Evolutionary conservation across 768 basidiomycete genomes (phyloP).

Genomic region (Infundibulicybe gibba): DNA sequence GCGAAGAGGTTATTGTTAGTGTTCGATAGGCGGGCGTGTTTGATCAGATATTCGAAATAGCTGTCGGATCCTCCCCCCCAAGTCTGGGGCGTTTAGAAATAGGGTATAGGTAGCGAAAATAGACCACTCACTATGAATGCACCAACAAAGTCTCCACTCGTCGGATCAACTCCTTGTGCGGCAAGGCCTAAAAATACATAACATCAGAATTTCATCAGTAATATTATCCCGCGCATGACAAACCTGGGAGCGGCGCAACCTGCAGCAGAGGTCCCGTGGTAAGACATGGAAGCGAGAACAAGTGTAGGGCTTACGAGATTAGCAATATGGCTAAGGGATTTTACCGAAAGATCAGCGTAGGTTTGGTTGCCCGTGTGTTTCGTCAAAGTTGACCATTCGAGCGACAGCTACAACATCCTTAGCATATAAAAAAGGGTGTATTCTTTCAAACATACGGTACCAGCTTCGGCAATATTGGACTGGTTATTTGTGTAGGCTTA

Average conservation of each 20-base stretch:
- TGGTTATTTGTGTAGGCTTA: constrained; percentile 10
- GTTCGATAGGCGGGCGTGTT: constrained; percentile 65
- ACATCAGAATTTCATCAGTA: neutral
- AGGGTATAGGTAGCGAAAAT: neutral
- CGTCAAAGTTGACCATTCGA: constrained; percentile 57
- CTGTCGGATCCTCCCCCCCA: constrained; percentile 79
- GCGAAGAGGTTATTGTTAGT: constrained; percentile 59
- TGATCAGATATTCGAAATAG: constrained; percentile 78
- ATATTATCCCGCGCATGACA: neutral
- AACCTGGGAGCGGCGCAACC: constrained; percentile 38
- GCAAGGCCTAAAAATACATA: constrained; percentile 41
- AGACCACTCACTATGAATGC: constrained; percentile 53
- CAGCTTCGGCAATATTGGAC: constrained; percentile 56
- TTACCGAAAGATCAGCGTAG: constrained; percentile 49
- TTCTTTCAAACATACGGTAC: constrained; percentile 32
- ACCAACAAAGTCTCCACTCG: constrained; percentile 42
- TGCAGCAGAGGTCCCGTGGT: constrained; percentile 12
- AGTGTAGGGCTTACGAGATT: constrained; percentile 24
- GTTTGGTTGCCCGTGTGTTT: constrained; percentile 58
- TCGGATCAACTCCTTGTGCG: constrained; percentile 55
- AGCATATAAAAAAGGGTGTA: too few relatives aligned
- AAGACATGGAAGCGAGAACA: neutral
- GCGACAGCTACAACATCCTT: constrained; percentile 35
- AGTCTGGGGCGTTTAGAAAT: constrained; percentile 21
- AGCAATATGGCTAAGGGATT: constrained; percentile 51